Conservation (phyloP, 2,329 filamentous ascomycete genomes). For the Phaeophleospora eucalypticola region DNA sequence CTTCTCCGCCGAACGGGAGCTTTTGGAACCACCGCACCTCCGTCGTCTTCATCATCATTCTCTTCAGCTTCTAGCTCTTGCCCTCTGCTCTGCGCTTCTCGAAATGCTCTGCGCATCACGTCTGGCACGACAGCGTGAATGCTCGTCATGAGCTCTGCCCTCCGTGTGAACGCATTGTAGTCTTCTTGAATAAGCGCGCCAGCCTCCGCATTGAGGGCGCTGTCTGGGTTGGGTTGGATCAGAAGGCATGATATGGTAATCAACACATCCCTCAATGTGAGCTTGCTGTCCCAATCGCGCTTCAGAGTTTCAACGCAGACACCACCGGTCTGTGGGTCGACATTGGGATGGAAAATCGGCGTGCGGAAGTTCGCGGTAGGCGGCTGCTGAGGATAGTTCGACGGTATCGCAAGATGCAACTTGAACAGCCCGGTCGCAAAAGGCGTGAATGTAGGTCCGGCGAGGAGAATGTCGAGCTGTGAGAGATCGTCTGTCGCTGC, state of each 20-base stretch:
- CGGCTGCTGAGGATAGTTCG: conserved; percentile 50
- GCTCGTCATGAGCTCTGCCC: conserved; percentile 58
- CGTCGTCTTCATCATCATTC: conserved; percentile 15
- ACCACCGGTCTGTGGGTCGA: conserved; percentile 58
- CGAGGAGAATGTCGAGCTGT: conserved; percentile 54
- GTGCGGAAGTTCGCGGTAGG: conserved; percentile 59
- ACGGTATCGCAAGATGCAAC: conserved; percentile 56
- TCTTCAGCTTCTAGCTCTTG: conserved; percentile 27
- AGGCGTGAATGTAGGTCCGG: conserved; percentile 57
- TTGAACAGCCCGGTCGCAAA: conserved; percentile 58
- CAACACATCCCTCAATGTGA: conserved; percentile 58
- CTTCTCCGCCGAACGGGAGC: conserved; percentile 24
- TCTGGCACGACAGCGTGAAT: conserved; percentile 56
- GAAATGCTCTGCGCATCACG: conserved; percentile 42
- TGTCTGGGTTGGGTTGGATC: conserved; percentile 62
- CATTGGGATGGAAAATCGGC: conserved; percentile 61
- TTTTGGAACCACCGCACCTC: conserved; percentile 15
- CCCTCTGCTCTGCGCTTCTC: conserved; percentile 52
- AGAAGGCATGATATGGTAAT: conserved; percentile 59
- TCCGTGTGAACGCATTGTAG: conserved; percentile 53
- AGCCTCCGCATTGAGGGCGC: conserved; percentile 58
- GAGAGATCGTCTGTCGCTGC: conserved; percentile 51
- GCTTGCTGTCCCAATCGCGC: conserved; percentile 56
- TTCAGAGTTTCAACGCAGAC: conserved; percentile 64
- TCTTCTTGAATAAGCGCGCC: conserved; percentile 57